phyloP scores from a whole-genome alignment of 371 early-diverging fungal genomes.

The Fennellomyces sp. region DNA sequence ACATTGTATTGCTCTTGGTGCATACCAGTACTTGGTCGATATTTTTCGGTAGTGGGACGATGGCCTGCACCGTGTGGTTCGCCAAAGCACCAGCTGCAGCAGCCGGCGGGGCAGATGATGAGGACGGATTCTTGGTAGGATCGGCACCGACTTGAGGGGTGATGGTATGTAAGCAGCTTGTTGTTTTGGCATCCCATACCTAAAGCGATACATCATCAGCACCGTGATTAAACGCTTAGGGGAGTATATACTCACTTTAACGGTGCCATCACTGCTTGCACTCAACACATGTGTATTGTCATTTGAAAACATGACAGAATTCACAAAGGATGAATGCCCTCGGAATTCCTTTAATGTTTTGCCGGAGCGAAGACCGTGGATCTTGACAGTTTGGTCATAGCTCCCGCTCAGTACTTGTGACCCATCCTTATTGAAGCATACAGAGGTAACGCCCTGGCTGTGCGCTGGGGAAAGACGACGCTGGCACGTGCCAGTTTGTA shows the following conservation, averaged over 20 bases:
- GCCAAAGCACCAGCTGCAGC: slow-evolving; percentile 15
- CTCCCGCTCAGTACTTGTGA: slow-evolving; percentile 78
- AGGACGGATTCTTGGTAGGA: slow-evolving; percentile 24
- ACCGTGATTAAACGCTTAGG: background rate
- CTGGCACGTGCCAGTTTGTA: slow-evolving; percentile 76
- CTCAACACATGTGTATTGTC: slow-evolving; percentile 74
- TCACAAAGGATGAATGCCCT: slow-evolving; percentile 90
- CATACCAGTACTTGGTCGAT: slow-evolving; percentile 72
- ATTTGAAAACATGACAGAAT: slow-evolving; percentile 69
- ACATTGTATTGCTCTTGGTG: slow-evolving; percentile 69
- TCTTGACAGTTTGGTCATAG: slow-evolving; percentile 78
- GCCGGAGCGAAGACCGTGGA: slow-evolving; percentile 90
- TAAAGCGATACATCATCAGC: background rate
- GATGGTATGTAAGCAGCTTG: slow-evolving; percentile 26
- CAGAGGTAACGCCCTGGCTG: slow-evolving; percentile 79
- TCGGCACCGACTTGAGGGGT: slow-evolving; percentile 15
- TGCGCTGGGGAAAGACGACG: slow-evolving; percentile 83
- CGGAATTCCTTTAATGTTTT: slow-evolving; percentile 86
- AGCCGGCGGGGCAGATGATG: background rate
- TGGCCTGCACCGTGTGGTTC: slow-evolving; percentile 25
- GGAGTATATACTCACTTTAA: slow-evolving; percentile 59
- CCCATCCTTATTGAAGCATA: slow-evolving; percentile 76
- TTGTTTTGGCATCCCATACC: slow-evolving; percentile 19
- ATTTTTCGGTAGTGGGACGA: slow-evolving; percentile 48
- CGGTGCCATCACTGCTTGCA: slow-evolving; percentile 86